Percentiles rank a stretch among this genome's conserved stretches.
Evolutionary conservation across 1,284 basidiomycete genomes (phyloP).

Genomic region (Macrocystidia cucumis): DNA sequence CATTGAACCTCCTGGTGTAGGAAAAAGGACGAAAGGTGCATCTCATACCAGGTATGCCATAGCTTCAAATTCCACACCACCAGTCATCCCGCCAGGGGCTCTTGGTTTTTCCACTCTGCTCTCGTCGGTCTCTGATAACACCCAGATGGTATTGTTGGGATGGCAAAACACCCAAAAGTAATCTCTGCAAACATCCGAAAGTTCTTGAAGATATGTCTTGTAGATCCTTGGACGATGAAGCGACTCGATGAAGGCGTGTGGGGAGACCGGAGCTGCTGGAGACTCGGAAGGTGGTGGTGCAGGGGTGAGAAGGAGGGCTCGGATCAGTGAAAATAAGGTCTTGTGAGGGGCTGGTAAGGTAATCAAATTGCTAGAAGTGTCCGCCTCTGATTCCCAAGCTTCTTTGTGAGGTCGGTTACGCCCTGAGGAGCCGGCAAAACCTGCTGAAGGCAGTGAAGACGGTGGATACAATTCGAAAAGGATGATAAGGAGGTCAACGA

Average conservation of each 20-base stretch:
- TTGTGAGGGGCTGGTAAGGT: constrained; percentile 67
- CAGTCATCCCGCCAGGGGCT: constrained; percentile 96
- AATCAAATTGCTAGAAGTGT: constrained; percentile 38
- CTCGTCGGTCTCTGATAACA: constrained; percentile 75
- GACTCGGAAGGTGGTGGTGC: constrained; percentile 67
- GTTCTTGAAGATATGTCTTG: constrained; percentile 86
- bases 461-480: constrained; percentile 81
- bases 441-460: constrained; percentile 50
- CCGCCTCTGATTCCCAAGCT: constrained; percentile 40
- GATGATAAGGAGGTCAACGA: constrained; percentile 78
- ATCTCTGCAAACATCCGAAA: constrained; percentile 86
- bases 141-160: constrained; percentile 87
- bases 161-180: constrained; percentile 99
- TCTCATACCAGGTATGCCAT: constrained; percentile 85
- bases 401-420: constrained; percentile 34
- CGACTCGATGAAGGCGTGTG: constrained; percentile 85
- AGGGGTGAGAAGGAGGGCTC: constrained; percentile 64
- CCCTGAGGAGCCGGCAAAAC: constrained; percentile 16
- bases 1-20: constrained; percentile 9
- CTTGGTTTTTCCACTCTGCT: constrained; percentile 82
- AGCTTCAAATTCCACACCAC: constrained; percentile 96
- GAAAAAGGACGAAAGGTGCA: constrained; percentile 4
- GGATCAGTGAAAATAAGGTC: constrained; percentile 62
- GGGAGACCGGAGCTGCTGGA: constrained; percentile 55
- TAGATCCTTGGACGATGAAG: constrained; percentile 81